Base-by-base conservation (phyloP, 805 yeast species). In the Scheffersomyces amazonensis region DNA sequence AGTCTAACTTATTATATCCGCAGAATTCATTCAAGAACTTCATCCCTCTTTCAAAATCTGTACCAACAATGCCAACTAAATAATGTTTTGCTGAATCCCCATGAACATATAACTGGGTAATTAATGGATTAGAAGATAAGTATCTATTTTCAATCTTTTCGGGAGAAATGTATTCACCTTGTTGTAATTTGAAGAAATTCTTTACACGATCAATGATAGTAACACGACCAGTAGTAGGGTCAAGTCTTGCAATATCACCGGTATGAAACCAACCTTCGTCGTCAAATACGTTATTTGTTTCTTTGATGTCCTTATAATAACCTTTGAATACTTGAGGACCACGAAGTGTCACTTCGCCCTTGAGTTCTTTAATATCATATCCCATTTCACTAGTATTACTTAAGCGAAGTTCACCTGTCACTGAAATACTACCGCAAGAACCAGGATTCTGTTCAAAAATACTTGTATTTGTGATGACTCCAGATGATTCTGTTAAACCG, bases 71-170 rank as follows among this genome's bases (percentile, higher is more conserved):
- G 16, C 76, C 87, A 12, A 83, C 80, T 41, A 83, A 57, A 50
- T 48, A 76, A 10, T 73, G 62, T 51, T 75, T 65, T 30, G 70
- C 58, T 5, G 84, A 69, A 53, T 80, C 78, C 20, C 89, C 89
- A 48, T 78, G 79, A 3, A 71, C 76, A 51, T 71, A 80, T 6
- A 77, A 48, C 54, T 81, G 87, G 4, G 71, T 49, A 19, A 78
- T 53, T 1, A 53, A 27, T 1, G 82, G 70, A 46, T 74, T 69
- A 16, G 66, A 61, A 1, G 81, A 66, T 24, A 78, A 52, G 54
- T 83, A 82, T 11, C 64, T 58, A 49, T 78, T 80, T 50, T 83
- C 89, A 47, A 83, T 76, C 59, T 76, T 80, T 51, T 83, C 90
- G 9, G 87, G 83, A 1, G 87, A 82, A 36, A 83, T 73, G 58